Percentiles rank a stretch among this genome's conserved stretches.
phyloP scores from a whole-genome alignment of 2,329 filamentous ascomycete genomes.

The Arachnopeziza araneosa region DNA sequence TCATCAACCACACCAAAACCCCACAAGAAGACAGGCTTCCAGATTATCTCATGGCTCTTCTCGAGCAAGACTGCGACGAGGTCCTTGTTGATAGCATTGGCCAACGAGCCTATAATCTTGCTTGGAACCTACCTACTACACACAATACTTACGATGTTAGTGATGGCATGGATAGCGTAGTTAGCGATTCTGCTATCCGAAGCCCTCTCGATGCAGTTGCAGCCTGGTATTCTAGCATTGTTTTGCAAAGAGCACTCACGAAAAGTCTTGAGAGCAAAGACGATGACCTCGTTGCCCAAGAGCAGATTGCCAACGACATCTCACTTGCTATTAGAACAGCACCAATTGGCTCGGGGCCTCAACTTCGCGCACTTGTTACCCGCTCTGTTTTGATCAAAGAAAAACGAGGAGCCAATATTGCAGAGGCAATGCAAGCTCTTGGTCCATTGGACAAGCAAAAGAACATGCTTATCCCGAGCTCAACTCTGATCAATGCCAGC shows the following conservation, averaged over 20 bases:
- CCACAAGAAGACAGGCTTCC: conserved; percentile 58
- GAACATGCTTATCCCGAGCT: conserved; percentile 27
- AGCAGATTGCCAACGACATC: conserved; percentile 46
- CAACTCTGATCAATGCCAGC: conserved; percentile 42
- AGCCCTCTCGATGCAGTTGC: conserved; percentile 86
- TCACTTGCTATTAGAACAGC: conserved; percentile 66
- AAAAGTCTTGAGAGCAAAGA: conserved; percentile 53
- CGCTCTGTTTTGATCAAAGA: conserved; percentile 51
- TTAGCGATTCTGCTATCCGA: conserved; percentile 77
- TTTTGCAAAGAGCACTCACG: conserved; percentile 64
- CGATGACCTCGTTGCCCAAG: conserved; percentile 37
- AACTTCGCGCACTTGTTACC: conserved; percentile 53
- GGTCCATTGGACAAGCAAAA: conserved; percentile 36
- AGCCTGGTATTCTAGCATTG: conserved; percentile 80
- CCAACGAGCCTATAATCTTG: conserved; percentile 82
- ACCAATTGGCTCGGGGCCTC: conserved; percentile 71
- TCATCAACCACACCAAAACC: conserved; percentile 41
- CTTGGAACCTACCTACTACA: conserved; percentile 76
- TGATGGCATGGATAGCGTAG: conserved; percentile 73
- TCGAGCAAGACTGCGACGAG: conserved; percentile 75
- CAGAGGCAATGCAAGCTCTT: conserved; percentile 48
- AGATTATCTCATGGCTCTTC: conserved; percentile 66
- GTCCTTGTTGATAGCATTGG: conserved; percentile 73
- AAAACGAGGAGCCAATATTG: conserved; percentile 51
- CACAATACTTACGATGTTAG: conserved; percentile 58